A percentile compares a stretch with the other conserved stretches of the same genome.
phyloP scores from a whole-genome alignment of 164 flowering plant species.

The Magnolia sinica region DNA sequence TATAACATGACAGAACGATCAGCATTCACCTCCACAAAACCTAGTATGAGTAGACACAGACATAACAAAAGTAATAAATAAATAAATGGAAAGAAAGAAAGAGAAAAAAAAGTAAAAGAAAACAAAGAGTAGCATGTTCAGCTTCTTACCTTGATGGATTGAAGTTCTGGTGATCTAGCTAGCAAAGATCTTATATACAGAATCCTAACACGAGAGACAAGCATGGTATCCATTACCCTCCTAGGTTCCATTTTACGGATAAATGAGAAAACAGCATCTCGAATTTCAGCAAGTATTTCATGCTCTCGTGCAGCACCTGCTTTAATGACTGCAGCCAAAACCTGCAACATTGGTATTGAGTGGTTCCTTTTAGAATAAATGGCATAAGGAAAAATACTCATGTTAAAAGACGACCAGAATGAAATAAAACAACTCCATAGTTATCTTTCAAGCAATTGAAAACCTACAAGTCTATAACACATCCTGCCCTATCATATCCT shows the following conservation, averaged over 20 bases:
- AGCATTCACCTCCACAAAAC: not conserved
- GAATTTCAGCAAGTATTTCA: constrained; percentile 98
- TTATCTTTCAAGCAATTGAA: not conserved
- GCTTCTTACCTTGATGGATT: constrained; percentile 78
- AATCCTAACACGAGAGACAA: constrained; percentile 96
- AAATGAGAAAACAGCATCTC: constrained; percentile 94
- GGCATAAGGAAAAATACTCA: not conserved
- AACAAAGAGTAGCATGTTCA: not conserved
- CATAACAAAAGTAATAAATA: not conserved
- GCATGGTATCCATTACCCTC: constrained; percentile 99
- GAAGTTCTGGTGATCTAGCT: constrained; percentile 93
- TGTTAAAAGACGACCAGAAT: not conserved
- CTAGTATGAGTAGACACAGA: not conserved
- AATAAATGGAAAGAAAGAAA: not conserved
- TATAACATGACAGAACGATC: constrained; percentile 20
- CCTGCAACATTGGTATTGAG: constrained; percentile 40
- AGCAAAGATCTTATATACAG: constrained; percentile 90
- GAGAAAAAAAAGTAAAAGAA: not conserved
- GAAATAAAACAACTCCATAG: not conserved
- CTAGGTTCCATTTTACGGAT: constrained; percentile 93
- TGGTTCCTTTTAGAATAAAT: constrained; percentile 4
- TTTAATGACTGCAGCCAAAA: constrained; percentile 97
- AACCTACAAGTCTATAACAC: not conserved
- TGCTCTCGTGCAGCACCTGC: constrained; percentile 99
- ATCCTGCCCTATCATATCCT: not conserved